A percentile compares a stretch with the other conserved stretches of the same genome.
Conservation (phyloP, 2,329 filamentous ascomycete species). For the Ophiostoma himal-ulmi region DNA sequence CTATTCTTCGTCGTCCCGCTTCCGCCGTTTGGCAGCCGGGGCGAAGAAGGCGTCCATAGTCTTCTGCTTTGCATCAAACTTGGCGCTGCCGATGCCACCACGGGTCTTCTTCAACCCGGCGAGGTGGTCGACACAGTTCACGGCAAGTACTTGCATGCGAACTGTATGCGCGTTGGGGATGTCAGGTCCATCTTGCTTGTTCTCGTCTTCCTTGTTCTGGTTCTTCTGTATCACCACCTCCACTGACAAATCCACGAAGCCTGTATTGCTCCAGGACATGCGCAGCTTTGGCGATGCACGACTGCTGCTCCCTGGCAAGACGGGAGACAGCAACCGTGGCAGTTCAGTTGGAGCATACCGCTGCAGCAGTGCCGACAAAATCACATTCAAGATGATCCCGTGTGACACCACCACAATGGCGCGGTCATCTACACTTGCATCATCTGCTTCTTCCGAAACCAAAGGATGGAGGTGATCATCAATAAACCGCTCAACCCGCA, state of each 20-base stretch:
- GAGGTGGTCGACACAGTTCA: conserved; percentile 70
- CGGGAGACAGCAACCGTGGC: conserved; percentile 23
- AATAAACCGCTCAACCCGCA: conserved; percentile 61
- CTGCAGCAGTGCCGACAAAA: conserved; percentile 59
- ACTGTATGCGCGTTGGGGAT: no score
- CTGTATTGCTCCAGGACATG: conserved; percentile 50
- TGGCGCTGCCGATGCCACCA: conserved; percentile 74
- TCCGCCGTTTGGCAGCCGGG: conserved; percentile 45
- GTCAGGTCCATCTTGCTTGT: background rate
- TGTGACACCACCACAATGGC: conserved; percentile 70
- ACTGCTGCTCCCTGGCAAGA: background rate
- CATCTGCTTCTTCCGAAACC: conserved; percentile 31
- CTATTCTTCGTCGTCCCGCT: conserved; percentile 26
- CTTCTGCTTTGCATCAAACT: conserved; percentile 68
- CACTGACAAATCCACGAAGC: conserved; percentile 37
- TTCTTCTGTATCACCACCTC: background rate
- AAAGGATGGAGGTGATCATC: conserved; percentile 56
- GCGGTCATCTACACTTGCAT: background rate
- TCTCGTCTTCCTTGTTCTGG: background rate
- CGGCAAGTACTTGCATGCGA: conserved; percentile 44
- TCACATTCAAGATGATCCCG: conserved; percentile 67
- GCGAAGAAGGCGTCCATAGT: conserved; percentile 71
- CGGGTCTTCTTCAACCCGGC: conserved; percentile 68
- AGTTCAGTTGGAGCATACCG: conserved; percentile 40
- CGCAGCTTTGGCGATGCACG: conserved; percentile 28